These are phyloP conservation scores for Suillus hirtellus DNA, from an alignment of 768 basidiomycete genomes.

Conservation along the genomic window DNA sequence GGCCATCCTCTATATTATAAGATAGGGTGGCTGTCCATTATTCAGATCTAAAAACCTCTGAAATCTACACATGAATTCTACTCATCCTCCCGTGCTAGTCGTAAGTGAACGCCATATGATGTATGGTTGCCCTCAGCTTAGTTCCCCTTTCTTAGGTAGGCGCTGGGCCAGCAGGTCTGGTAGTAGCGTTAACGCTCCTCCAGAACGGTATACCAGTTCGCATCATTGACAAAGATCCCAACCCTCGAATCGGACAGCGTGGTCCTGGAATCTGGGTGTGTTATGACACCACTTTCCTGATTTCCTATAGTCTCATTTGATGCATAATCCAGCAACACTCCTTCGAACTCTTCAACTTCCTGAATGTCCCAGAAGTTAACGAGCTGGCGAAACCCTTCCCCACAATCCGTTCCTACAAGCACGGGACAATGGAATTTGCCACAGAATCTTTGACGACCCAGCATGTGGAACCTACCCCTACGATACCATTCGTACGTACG, in stretches of 20 bases:
- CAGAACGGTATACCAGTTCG: conserved; percentile 27
- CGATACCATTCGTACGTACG: conserved; percentile 25
- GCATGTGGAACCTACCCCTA: conserved; percentile 20
- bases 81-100: conserved; percentile 9
- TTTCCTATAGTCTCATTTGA: not conserved
- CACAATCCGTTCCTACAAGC: conserved; percentile 36
- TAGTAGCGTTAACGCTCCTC: conserved; percentile 41
- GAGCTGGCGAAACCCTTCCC: conserved; percentile 28
- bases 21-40: not conserved
- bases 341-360: conserved; percentile 39
- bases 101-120: not conserved
- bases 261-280: conserved; percentile 39
- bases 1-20: not conserved
- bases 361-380: conserved; percentile 39
- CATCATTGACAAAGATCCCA: conserved; percentile 16
- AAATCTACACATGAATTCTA: not conserved
- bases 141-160: conserved; percentile 39
- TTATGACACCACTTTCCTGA: not conserved
- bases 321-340: conserved; percentile 39
- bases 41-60: not conserved
- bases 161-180: conserved; percentile 47
- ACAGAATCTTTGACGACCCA: conserved; percentile 19
- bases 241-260: conserved; percentile 38
- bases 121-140: not conserved
- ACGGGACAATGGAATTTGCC: not conserved